These are phyloP conservation scores for Citrullus mucosospermus DNA, from an alignment of 306 rosid species.

Conservation along the genomic window DNA sequence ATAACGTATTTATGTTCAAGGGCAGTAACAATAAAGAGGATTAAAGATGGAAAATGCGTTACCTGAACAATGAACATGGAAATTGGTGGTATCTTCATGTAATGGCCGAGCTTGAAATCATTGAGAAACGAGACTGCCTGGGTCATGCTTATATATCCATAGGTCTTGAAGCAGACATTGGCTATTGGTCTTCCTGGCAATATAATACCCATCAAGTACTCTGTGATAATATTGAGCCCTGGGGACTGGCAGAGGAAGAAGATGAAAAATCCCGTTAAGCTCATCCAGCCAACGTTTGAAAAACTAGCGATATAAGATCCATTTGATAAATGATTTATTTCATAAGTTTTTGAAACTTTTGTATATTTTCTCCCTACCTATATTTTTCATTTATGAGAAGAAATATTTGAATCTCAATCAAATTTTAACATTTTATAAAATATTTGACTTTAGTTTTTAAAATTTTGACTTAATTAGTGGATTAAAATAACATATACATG, in stretches of 20 bases:
- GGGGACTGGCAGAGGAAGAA: slow-evolving; percentile 27
- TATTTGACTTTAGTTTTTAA: no score
- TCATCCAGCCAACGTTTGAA: no score
- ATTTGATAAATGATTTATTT: no score
- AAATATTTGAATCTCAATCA: no score
- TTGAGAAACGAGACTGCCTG: slow-evolving; percentile 51
- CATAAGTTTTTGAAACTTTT: no score
- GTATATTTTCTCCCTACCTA: no score
- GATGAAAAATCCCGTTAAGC: no score
- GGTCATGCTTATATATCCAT: slow-evolving; percentile 57
- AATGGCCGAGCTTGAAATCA: slow-evolving; percentile 63
- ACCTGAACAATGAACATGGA: slow-evolving; percentile 73
- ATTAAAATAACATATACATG: no score
- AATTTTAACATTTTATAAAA: no score
- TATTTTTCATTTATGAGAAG: no score
- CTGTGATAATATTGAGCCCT: slow-evolving; percentile 51
- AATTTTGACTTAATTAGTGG: no score
- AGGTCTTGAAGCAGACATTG: slow-evolving; percentile 67
- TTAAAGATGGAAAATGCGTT: not conserved
- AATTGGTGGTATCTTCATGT: slow-evolving; percentile 59
- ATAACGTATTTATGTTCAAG: not conserved
- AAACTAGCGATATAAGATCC: no score
- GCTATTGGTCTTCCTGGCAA: slow-evolving; percentile 57
- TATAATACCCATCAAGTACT: slow-evolving; percentile 54
- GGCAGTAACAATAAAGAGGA: not conserved